A percentile compares a stretch with the other conserved stretches of the same genome.
Conservation (phyloP, 495 filamentous ascomycete species). For the Tuber borchii region DNA sequence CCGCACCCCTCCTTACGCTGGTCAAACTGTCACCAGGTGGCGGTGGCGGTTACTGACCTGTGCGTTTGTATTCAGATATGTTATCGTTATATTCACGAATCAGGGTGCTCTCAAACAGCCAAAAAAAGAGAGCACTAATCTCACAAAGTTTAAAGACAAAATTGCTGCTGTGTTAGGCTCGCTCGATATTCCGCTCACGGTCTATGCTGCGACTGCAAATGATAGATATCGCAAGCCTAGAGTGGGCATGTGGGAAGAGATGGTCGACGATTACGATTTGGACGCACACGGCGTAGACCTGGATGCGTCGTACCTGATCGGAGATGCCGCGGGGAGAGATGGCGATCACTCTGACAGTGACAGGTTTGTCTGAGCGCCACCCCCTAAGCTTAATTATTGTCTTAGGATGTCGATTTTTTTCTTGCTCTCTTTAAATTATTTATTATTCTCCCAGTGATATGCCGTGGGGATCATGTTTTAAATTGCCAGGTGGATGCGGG, state of each 20-base stretch:
- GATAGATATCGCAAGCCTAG: constrained; percentile 83
- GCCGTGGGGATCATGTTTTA: constrained; percentile 17
- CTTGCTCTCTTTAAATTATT: constrained; percentile 13
- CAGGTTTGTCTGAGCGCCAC: constrained; percentile 48
- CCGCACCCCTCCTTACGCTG: neutral
- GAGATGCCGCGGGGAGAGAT: constrained; percentile 70
- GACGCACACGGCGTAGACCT: constrained; percentile 59
- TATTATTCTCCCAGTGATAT: constrained; percentile 21
- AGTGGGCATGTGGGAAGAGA: constrained; percentile 80
- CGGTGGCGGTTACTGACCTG: neutral
- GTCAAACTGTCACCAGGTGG: neutral
- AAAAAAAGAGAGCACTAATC: constrained; percentile 54
- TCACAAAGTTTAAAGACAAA: constrained; percentile 73
- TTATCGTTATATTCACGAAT: constrained; percentile 76
- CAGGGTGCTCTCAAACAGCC: constrained; percentile 74
- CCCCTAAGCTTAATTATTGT: neutral
- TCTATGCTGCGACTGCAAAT: constrained; percentile 78
- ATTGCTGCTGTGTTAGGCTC: constrained; percentile 59
- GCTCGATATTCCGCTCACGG: constrained; percentile 66
- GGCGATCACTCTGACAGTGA: constrained; percentile 74
- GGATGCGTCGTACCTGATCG: constrained; percentile 70
- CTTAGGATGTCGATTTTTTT: constrained; percentile 14
- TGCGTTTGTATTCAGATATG: constrained; percentile 52
- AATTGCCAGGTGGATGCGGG: constrained; percentile 12
- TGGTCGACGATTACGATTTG: constrained; percentile 67